Conservation (phyloP, 108 stramenopile species). For the Cyclotella baltica region DNA sequence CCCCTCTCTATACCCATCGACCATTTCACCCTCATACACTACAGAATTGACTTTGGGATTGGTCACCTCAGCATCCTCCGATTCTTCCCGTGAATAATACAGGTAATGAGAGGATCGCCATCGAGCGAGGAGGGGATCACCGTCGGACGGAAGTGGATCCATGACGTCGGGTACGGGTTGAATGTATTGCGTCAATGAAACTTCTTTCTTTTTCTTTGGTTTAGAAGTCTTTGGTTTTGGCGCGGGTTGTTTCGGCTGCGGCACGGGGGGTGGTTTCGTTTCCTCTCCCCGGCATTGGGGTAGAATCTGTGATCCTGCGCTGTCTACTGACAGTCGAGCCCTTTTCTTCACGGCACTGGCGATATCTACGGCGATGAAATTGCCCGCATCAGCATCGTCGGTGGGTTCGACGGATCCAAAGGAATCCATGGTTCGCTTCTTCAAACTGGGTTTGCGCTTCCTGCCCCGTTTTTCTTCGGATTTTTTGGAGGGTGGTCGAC, state of each 20-base stretch:
- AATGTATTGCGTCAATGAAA: background rate
- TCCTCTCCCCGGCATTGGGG: constrained; percentile 8
- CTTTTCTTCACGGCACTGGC: constrained; percentile 42
- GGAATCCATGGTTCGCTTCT: constrained; percentile 40
- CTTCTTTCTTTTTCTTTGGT: constrained; percentile 5
- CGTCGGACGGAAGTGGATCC: constrained; percentile 60
- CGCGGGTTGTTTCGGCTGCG: too few relatives aligned
- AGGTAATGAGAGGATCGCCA: constrained; percentile 88
- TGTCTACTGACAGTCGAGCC: constrained; percentile 29
- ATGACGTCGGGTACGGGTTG: constrained; percentile 24
- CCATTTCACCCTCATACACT: constrained; percentile 93
- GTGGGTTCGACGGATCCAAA: constrained; percentile 24
- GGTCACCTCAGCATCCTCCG: constrained; percentile 21
- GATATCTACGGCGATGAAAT: constrained; percentile 13
- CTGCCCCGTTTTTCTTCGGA: constrained; percentile 26
- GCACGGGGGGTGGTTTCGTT: background rate
- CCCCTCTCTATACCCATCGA: constrained; percentile 73
- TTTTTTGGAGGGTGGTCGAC: background rate
- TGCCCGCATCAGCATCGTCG: background rate
- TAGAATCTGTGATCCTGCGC: background rate
- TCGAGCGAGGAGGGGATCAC: constrained; percentile 75
- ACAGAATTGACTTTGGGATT: constrained; percentile 63
- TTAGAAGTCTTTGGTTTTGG: too few relatives aligned
- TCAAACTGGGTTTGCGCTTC: constrained; percentile 48
- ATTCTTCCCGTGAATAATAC: constrained; percentile 73